Evolutionary conservation across 2,329 filamentous ascomycete species (phyloP), one percentile per base, ranked within the genome.

Genomic region (Helotiales sp.): DNA sequence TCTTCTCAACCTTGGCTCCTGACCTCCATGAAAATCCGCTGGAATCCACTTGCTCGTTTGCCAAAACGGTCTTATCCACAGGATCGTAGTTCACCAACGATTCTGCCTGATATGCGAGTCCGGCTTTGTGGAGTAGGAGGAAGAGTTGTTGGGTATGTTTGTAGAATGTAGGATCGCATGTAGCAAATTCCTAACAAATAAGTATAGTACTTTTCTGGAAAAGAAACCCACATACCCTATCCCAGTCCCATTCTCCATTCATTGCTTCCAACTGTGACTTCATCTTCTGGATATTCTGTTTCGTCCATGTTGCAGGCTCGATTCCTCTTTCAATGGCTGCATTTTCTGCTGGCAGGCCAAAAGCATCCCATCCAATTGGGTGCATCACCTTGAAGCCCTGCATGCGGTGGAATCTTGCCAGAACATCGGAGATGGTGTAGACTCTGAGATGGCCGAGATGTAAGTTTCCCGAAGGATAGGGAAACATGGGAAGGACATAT

Each of bases 331-430:
- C 92, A 65, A 96, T 91, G 8, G 93, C 93, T 20, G 93, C 93
- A 80, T 97, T 97, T 79, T 97, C 93, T 50, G 93, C 93, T 11
- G 93, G 93, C 64, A 97, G 82, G 1, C 93, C 93, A 80, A 97
- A 97, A 5, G 93, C 92, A 82, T 97, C 93, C 93, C 93, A 97
- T 11, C 93, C 93, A 86, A 97, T 97, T n/a, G 93, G 93, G 70
- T 97, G 87, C 62, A 96, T 79, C 34, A 96, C 92, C 64, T 91
- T 81, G 72, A 88, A 84, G 17, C 93, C 93, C 72, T 89, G 88
- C 80, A 97, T 88, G 28, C 85, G 86, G 74, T 89, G 87, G 76
- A 90, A 96, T 63, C 93, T 87, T 15, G 93, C 89, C 61, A 97
- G 81, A 10, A 94, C 91, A 81, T 97, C 93, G 68, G 93, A 93